Conservation (phyloP, 2,329 filamentous ascomycete species). For the Neonectria faginata region DNA sequence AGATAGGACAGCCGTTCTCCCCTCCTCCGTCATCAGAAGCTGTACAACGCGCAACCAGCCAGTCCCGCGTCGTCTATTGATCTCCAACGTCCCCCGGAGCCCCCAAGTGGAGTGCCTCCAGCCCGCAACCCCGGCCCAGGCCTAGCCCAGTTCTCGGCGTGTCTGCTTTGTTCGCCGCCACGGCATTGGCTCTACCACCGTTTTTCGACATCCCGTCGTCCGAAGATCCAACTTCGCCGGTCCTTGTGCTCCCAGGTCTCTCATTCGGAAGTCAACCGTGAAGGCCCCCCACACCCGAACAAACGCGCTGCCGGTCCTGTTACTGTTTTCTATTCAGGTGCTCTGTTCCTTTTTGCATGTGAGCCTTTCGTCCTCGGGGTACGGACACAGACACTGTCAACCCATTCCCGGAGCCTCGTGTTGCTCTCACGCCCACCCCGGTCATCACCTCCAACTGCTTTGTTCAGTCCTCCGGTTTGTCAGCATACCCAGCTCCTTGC, state of each 20-base stretch:
- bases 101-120: constrained; percentile 38
- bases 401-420: constrained; percentile 33
- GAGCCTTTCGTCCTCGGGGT: constrained; percentile 30
- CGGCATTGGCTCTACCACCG: constrained; percentile 34
- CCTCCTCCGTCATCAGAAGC: constrained; percentile 27
- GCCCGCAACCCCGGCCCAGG: constrained; percentile 33
- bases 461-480: constrained; percentile 26
- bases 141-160: constrained; percentile 30
- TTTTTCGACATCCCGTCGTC: constrained; percentile 46
- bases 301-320: constrained; percentile 25
- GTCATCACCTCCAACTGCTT: constrained; percentile 22
- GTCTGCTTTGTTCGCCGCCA: constrained; percentile 33
- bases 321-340: constrained; percentile 25
- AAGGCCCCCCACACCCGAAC: constrained; percentile 31
- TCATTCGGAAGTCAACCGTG: constrained; percentile 43
- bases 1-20: constrained; percentile 1
- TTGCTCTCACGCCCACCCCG: constrained; percentile 19
- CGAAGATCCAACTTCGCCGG: constrained; percentile 34
- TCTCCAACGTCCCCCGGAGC: constrained; percentile 30
- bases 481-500: constrained; percentile 29
- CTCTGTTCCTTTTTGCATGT: constrained; percentile 29
- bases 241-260: constrained; percentile 22
- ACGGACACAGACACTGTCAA: neutral
- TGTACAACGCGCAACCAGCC: constrained; percentile 30
- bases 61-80: constrained; percentile 36